Evolutionary conservation across 2,329 filamentous ascomycete species (phyloP).

Genomic region (Colletotrichum liaoningense): DNA sequence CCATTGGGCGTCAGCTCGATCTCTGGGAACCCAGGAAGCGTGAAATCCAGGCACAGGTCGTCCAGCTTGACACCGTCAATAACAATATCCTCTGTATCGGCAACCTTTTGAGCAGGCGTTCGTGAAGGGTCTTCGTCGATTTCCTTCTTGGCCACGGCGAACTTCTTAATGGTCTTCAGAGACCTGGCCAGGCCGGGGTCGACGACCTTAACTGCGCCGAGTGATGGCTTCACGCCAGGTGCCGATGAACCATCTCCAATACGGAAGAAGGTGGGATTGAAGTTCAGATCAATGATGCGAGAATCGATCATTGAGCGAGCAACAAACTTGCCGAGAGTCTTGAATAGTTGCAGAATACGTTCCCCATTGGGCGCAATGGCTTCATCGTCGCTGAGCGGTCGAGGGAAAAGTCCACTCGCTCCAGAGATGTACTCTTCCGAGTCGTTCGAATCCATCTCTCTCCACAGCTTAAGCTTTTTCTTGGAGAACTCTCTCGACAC

Average conservation of each 20-base stretch:
- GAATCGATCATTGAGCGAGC: slow-evolving; percentile 98
- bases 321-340: slow-evolving; percentile 95
- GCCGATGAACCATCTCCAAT: slow-evolving; percentile 78
- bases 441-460: slow-evolving; percentile 83
- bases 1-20: slow-evolving; percentile 87
- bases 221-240: slow-evolving; percentile 77
- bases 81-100: slow-evolving; percentile 74
- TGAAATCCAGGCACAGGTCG: slow-evolving; percentile 93
- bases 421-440: slow-evolving; percentile 87
- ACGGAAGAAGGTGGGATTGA: slow-evolving; percentile 98
- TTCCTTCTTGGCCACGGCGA: slow-evolving; percentile 83
- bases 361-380: slow-evolving; percentile 82
- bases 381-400: slow-evolving; percentile 86
- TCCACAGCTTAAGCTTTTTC: slow-evolving; percentile 97
- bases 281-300: slow-evolving; percentile 95
- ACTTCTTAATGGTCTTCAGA: slow-evolving; percentile 87
- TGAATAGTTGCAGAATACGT: slow-evolving; percentile 89
- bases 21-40: slow-evolving; percentile 87
- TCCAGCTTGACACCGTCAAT: slow-evolving; percentile 85
- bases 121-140: slow-evolving; percentile 79
- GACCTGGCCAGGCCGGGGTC: slow-evolving; percentile 89
- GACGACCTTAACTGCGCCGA: slow-evolving; percentile 90
- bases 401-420: slow-evolving; percentile 87
- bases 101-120: slow-evolving; percentile 76
- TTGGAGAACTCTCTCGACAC: slow-evolving; percentile 98